These are phyloP conservation scores for Inga oerstediana DNA, from an alignment of 306 rosid genomes.

Conservation along the genomic window DNA sequence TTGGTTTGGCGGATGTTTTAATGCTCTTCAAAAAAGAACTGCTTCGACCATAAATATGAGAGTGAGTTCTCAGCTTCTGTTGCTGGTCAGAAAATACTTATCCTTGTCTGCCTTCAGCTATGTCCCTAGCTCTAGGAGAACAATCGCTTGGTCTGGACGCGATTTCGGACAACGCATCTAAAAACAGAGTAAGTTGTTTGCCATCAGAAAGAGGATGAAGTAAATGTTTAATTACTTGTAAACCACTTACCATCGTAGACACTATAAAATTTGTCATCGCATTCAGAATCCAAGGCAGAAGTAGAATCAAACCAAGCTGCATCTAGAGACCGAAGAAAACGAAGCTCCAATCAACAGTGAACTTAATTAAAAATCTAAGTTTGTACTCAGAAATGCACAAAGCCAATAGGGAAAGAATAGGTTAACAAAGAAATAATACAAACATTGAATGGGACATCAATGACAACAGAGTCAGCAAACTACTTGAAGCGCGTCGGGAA, in stretches of 20 bases:
- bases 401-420: neutral
- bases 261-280: conserved; percentile 89
- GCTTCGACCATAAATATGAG: conserved; percentile 23
- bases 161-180: conserved; percentile 55
- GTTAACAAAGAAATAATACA: neutral
- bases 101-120: conserved; percentile 23
- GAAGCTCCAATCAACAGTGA: conserved; percentile 11
- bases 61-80: conserved; percentile 19
- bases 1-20: conserved; percentile 12
- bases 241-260: conserved; percentile 65
- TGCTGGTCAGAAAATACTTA: conserved; percentile 24
- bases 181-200: neutral
- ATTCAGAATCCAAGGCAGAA: conserved; percentile 79
- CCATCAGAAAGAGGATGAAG: neutral
- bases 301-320: conserved; percentile 80
- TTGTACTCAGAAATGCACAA: neutral
- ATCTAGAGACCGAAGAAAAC: conserved; percentile 42
- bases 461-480: neutral
- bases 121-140: conserved; percentile 43
- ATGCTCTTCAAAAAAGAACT: conserved; percentile 31
- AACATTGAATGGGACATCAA: neutral
- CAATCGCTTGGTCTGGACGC: conserved; percentile 50
- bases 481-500: conserved; percentile 43
- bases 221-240: neutral
- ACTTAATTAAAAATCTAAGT: neutral